phyloP scores from a whole-genome alignment of 352 stramenopile species.

The Globisporangium barbulae region DNA sequence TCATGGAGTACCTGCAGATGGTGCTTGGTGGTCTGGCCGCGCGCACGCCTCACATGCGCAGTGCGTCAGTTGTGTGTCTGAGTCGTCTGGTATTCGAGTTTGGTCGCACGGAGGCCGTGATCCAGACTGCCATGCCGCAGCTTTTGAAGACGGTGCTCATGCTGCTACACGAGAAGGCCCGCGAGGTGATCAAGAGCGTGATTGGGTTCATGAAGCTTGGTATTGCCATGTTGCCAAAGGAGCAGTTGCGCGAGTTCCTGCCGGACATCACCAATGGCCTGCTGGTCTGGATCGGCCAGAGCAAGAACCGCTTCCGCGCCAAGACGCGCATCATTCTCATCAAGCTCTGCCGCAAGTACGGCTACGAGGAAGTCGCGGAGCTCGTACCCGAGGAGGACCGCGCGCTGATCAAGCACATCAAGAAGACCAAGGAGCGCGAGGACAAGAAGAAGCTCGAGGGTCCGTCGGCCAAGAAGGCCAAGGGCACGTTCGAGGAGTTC shows the following conservation, averaged over 20 bases:
- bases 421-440: conserved; percentile 92
- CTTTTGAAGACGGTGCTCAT: conserved; percentile 92
- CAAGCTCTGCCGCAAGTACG: conserved; percentile 93
- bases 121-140: conserved; percentile 78
- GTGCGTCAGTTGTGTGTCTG: conserved; percentile 92
- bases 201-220: conserved; percentile 96
- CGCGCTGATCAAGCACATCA: conserved; percentile 94
- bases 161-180: conserved; percentile 91
- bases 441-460: conserved; percentile 85
- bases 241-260: conserved; percentile 89
- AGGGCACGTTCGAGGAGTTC: conserved; percentile 69
- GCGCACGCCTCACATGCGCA: conserved; percentile 95
- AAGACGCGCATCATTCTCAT: conserved; percentile 96
- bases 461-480: conserved; percentile 45
- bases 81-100: conserved; percentile 96
- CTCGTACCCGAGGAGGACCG: conserved; percentile 89
- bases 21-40: conserved; percentile 91
- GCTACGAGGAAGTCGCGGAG: conserved; percentile 89
- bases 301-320: conserved; percentile 93
- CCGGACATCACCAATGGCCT: conserved; percentile 91
- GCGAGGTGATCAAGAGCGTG: conserved; percentile 96
- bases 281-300: conserved; percentile 92
- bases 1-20: conserved; percentile 91
- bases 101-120: conserved; percentile 63
- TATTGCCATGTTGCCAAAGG: conserved; percentile 88